Evolutionary conservation across 1,284 basidiomycete genomes (phyloP).

Genomic region (Bjerkandera adusta): DNA sequence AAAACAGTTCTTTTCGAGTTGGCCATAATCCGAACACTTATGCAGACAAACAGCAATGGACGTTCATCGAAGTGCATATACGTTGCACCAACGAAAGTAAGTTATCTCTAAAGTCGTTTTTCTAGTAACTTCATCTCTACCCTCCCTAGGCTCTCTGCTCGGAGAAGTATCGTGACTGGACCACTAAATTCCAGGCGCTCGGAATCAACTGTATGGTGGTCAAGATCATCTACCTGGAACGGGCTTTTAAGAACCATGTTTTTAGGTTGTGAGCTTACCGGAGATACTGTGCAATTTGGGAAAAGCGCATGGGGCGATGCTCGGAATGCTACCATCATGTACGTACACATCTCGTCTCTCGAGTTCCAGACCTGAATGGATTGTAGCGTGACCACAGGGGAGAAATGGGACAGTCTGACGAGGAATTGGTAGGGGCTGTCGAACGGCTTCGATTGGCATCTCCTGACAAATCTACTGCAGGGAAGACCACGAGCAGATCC

Average conservation of each 20-base stretch:
- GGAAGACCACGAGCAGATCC: slow-evolving; percentile 60
- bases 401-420: slow-evolving; percentile 94
- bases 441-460: not conserved
- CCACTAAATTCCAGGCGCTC: slow-evolving; percentile 69
- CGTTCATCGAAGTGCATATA: slow-evolving; percentile 75
- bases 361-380: not conserved
- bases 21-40: slow-evolving; percentile 79
- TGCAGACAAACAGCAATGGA: slow-evolving; percentile 33
- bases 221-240: not conserved
- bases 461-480: slow-evolving; percentile 34
- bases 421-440: slow-evolving; percentile 60
- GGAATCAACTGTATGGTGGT: slow-evolving; percentile 67
- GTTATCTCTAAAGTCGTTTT: not conserved
- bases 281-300: slow-evolving; percentile 74
- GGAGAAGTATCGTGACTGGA: slow-evolving; percentile 87
- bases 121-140: not conserved
- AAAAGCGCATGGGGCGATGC: slow-evolving; percentile 69
- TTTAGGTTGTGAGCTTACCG: slow-evolving; percentile 88
- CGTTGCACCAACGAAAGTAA: slow-evolving; percentile 90
- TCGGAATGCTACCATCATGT: slow-evolving; percentile 78
- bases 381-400: slow-evolving; percentile 78
- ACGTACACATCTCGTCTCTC: not conserved
- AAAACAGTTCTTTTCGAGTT: slow-evolving; percentile 95
- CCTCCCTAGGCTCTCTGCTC: slow-evolving; percentile 75
- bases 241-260: not conserved